Base-by-base conservation (phyloP, 2,329 filamentous ascomycete genomes). In the Stagonosporopsis chrysanthemi region DNA sequence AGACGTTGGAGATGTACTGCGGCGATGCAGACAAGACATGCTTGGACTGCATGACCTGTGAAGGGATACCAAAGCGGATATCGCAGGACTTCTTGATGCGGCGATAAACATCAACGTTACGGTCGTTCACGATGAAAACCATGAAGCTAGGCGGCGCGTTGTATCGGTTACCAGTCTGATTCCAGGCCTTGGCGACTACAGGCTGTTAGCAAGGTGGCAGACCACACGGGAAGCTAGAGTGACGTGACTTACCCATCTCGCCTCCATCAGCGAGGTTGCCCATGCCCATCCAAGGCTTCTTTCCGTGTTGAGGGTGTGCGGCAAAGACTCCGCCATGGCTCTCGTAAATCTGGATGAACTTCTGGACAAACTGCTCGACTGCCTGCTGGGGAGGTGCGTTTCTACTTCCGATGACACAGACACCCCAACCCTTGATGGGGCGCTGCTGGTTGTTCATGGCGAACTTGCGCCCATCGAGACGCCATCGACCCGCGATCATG, bases 1-100 rank as follows among this genome's bases (percentile, higher is more conserved):
- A 85, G 0, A 99, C 92, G 61, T 99, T 99, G 1, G 91, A 95
- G 69, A 91, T 89, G 77, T 98, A 98, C 69, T 99, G 95, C 0
- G 84, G 83, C 22, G 90, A 86, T 15, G 85, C 86, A 72, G 89
- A 89, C 35, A 79, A 68, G 0, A 94, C 90, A 57, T 96, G 89
- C 0, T 79, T 78, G 2, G 82, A 80, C 63, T 92, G 88, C n/a
- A 98, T 72, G 61, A 93, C 89, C 73, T 98, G 95, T 0, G 92
- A 91, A 0, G 92, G 82, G 14, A 93, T 84, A n/a, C 90, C 92
- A 63, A 87, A 93, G 31, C 91, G 88, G 70, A 91, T 94, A 66
- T 99, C 95, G 60, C 87, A 89, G 24, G 86, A 91, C 77, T 93
- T 93, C 86, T 99, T 99, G 74, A 98, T 84, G 0, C 91, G 87